Conservation (phyloP, 2,329 filamentous ascomycete species). For the Tolypocladium album region DNA sequence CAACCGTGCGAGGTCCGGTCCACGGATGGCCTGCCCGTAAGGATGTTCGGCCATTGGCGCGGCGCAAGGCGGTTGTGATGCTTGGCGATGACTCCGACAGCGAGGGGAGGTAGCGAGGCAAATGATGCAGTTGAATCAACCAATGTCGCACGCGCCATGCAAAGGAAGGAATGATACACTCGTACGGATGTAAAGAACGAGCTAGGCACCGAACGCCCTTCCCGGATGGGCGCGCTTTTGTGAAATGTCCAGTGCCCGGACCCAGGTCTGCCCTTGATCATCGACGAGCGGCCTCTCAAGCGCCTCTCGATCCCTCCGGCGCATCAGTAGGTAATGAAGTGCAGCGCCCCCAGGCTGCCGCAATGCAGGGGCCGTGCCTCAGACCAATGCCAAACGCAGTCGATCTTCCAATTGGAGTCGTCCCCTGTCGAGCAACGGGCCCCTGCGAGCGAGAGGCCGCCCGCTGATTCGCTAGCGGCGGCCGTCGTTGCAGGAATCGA, state of each 20-base stretch:
- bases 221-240: background rate
- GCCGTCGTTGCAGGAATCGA: slow-evolving; percentile 17
- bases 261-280: background rate
- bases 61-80: background rate
- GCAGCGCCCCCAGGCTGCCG: background rate
- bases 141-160: background rate
- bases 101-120: background rate
- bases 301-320: background rate
- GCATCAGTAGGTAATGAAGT: background rate
- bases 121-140: background rate
- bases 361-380: slow-evolving; percentile 1
- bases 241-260: background rate
- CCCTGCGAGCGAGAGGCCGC: background rate
- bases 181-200: background rate
- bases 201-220: background rate
- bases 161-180: background rate
- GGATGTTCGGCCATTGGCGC: slow-evolving; percentile 6
- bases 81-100: background rate
- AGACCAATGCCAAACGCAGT: background rate
- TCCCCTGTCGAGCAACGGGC: background rate
- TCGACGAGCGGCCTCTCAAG: background rate
- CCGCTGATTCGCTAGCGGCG: slow-evolving; percentile 18
- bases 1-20: slow-evolving; percentile 1
- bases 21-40: slow-evolving; percentile 3
- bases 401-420: slow-evolving; percentile 1